Conservation (phyloP, 2,329 filamentous ascomycete genomes). For the Fulvia fulva region DNA sequence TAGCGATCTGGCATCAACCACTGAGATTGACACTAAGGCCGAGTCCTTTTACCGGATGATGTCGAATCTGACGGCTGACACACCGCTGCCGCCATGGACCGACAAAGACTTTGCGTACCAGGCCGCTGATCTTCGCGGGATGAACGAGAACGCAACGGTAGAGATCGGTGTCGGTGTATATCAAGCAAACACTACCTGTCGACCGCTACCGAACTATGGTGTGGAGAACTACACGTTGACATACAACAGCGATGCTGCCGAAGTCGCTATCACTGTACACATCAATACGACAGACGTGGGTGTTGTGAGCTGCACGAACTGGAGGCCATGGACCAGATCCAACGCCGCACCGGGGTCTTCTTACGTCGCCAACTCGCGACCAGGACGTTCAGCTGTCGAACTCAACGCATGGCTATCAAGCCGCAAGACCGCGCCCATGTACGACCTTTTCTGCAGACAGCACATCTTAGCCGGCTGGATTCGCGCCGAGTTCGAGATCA, state of each 20-base stretch:
- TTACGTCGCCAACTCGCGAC: neutral
- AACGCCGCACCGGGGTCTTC: neutral
- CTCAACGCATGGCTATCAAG: slow-evolving; percentile 8
- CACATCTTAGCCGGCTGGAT: slow-evolving; percentile 31
- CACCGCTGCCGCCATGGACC: slow-evolving; percentile 50
- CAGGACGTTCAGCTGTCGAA: slow-evolving; percentile 9
- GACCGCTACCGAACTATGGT: slow-evolving; percentile 21
- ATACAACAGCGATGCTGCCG: neutral
- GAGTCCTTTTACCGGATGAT: slow-evolving; percentile 43
- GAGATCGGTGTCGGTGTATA: slow-evolving; percentile 34
- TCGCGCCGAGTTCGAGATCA: slow-evolving; percentile 19
- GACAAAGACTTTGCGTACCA: slow-evolving; percentile 46
- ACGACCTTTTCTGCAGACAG: slow-evolving; percentile 19
- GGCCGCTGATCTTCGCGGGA: slow-evolving; percentile 34
- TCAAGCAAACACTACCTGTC: slow-evolving; percentile 36
- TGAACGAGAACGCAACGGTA: slow-evolving; percentile 12
- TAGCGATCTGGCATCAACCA: slow-evolving; percentile 25
- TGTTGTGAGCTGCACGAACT: neutral
- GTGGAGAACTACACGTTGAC: slow-evolving; percentile 5
- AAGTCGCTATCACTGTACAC: neutral
- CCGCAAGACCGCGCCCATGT: neutral
- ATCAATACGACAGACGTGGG: neutral
- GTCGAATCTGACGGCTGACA: slow-evolving; percentile 46
- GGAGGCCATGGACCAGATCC: slow-evolving; percentile 1
- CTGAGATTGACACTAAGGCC: slow-evolving; percentile 23